Evolutionary conservation across 2,329 filamentous ascomycete genomes (phyloP), one percentile per base, ranked within the genome.

Genomic region (Parascedosporium putredinis): DNA sequence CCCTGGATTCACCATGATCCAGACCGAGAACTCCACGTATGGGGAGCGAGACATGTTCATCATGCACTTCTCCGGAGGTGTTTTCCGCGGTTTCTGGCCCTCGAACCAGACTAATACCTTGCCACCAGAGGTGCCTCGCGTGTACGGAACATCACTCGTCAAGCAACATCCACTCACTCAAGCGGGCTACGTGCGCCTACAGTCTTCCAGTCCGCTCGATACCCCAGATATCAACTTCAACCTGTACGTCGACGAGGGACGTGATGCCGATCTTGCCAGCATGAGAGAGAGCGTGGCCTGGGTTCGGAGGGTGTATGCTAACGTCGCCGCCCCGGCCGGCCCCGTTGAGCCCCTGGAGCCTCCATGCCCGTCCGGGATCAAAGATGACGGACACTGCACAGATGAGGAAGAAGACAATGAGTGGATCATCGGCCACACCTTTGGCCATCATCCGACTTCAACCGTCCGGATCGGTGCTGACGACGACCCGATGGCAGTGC

Each of bases 211-310:
- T 57, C 81, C 82, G 0, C 72, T 73, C 1, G 82, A 84, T 48
- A 72, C 74, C n/a, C 83, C 83, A 0, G 62, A 74, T 27, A 82
- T 83, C 58, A 71, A 74, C 59, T 80, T 81, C 66, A 75, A 75
- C 56, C 76, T 72, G 57, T 81, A 69, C 67, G 67, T 64, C 9
- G 59, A 69, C 20, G 71, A 74, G 1, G 67, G 70, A 6, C n/a
- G n/a, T n/a, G 69, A 71, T 14, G 65, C 72, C 58, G 66, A 73
- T 42, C 59, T 72, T 1, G 58, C 60, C 49, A 66, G 65, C 24
- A 57, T 68, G 55, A 62, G 59, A 52, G 60, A 64, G 34, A 58
- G 55, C n/a, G 55, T 62, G 6, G 59, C 60, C 5, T 64, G 62
- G 56, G 53, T 60, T 38, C 57, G 57, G 29, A 52, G 31, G 52